Percentiles rank a stretch among this genome's conserved stretches.
phyloP scores from a whole-genome alignment of 179 eudicot species.

The Beta lomatogona region DNA sequence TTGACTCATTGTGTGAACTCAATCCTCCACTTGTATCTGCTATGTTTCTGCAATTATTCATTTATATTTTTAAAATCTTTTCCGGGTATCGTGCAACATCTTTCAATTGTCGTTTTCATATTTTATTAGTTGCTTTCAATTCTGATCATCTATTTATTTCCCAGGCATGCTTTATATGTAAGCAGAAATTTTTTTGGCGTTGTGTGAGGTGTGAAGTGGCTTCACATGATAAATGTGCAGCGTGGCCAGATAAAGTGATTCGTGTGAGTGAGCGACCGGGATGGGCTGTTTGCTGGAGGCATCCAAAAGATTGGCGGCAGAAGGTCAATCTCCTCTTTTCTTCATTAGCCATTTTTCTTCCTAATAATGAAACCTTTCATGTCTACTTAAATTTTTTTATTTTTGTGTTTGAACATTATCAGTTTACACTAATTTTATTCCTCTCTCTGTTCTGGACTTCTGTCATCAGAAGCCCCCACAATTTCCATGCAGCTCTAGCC shows the following conservation, averaged over 20 bases:
- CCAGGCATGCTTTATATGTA: slow-evolving; percentile 86
- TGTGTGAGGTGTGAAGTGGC: slow-evolving; percentile 80
- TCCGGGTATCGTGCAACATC: background rate
- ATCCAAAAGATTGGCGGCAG: slow-evolving; percentile 67
- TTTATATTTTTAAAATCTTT: background rate
- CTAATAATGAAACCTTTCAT: slow-evolving; percentile 1
- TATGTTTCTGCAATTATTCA: background rate
- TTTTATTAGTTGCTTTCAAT: background rate
- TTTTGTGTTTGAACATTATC: background rate
- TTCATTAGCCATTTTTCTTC: slow-evolving; percentile 34
- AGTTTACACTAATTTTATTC: background rate
- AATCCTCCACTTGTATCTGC: background rate
- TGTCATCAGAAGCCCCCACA: background rate
- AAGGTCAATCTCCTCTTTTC: slow-evolving; percentile 77
- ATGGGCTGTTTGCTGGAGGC: slow-evolving; percentile 91
- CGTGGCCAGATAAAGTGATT: slow-evolving; percentile 75
- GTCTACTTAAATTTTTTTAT: background rate
- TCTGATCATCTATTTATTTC: slow-evolving; percentile 21
- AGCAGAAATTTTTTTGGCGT: slow-evolving; percentile 66
- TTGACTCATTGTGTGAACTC: background rate
- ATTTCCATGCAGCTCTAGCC: background rate
- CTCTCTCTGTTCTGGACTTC: background rate
- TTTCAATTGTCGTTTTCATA: background rate
- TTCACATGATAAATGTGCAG: slow-evolving; percentile 77
- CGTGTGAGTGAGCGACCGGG: slow-evolving; percentile 54